A percentile compares a stretch with the other conserved stretches of the same genome.
phyloP scores from a whole-genome alignment of 306 rosid genomes.

The Calophaca sinica region DNA sequence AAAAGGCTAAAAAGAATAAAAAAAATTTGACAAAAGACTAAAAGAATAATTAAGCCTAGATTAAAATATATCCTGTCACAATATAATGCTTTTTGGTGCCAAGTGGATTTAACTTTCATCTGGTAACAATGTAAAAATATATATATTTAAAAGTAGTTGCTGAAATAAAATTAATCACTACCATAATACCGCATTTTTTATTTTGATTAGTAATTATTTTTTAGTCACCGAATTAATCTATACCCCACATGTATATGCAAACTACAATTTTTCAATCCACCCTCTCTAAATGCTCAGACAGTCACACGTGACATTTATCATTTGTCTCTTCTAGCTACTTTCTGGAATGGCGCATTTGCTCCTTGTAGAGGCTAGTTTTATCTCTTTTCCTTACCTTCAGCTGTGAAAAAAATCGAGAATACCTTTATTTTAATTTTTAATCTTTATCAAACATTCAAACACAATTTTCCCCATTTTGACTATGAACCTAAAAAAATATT shows the following conservation, averaged over 20 bases:
- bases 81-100: too few relatives aligned
- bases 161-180: too few relatives aligned
- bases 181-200: background rate
- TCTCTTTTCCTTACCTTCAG: background rate
- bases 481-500: background rate
- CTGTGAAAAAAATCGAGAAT: too few relatives aligned
- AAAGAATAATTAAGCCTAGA: too few relatives aligned
- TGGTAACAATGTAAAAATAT: too few relatives aligned
- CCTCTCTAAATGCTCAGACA: background rate
- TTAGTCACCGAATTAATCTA: background rate
- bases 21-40: too few relatives aligned
- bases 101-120: too few relatives aligned
- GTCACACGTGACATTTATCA: constrained; percentile 9
- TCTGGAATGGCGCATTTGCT: background rate
- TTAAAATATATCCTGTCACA: too few relatives aligned
- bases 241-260: background rate
- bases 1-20: too few relatives aligned
- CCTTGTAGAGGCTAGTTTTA: background rate
- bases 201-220: background rate
- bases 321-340: background rate
- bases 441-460: constrained; percentile 10
- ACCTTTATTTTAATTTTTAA: background rate
- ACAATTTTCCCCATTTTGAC: background rate
- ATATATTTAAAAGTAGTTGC: too few relatives aligned
- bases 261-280: background rate